Base-by-base conservation (phyloP, 2,329 filamentous ascomycete genomes). In the Emericellopsis atlantica region DNA sequence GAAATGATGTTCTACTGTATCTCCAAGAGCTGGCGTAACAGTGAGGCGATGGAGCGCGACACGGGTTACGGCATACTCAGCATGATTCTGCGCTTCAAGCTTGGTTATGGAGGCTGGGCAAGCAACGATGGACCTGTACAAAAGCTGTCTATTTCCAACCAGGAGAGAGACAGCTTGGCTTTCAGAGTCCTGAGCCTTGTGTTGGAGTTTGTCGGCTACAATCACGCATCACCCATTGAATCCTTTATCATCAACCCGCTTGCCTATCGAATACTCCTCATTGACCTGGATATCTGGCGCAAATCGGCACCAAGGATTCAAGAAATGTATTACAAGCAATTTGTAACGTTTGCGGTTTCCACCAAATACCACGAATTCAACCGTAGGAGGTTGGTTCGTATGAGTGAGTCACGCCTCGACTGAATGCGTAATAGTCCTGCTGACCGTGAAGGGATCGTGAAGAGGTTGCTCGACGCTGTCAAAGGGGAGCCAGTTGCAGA, bases 171-270 rank as follows among this genome's bases (percentile, higher is more conserved):
- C 43, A 65, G 62, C 48, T 53, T 79, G 45, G 65, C 69, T 44
- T 67, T 80, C 53, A 64, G 83, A 47, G 67, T 95, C 8, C 69
- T 98, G 6, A 79, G 78, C 43, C 66, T 90, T 21, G 77, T 95
- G 4, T 71, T 98, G 15, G 73, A 75, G 7, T 98, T 96, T 56
- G 80, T 95, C 44, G 92, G 92, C 4, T 96, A 94, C 58, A 81
- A 89, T 45, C 79, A 82, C 48, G 66, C 74, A n/a, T 72, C 79
- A 29, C 85, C 88, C 1, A 77, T 87, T 43, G 81, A 90, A 43
- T 95, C 90, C 1, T 85, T 95, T 51, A 93, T 98, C 55, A 84
- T 94, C 49, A 98, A 98, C 51, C 90, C 92, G 0, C 71, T 98
- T 46, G 92, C 90, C 4, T 98, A 96, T 60, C 81, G 92, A 36